Conservation (phyloP, 345 rosid genomes). For the Syzygium jambos region DNA sequence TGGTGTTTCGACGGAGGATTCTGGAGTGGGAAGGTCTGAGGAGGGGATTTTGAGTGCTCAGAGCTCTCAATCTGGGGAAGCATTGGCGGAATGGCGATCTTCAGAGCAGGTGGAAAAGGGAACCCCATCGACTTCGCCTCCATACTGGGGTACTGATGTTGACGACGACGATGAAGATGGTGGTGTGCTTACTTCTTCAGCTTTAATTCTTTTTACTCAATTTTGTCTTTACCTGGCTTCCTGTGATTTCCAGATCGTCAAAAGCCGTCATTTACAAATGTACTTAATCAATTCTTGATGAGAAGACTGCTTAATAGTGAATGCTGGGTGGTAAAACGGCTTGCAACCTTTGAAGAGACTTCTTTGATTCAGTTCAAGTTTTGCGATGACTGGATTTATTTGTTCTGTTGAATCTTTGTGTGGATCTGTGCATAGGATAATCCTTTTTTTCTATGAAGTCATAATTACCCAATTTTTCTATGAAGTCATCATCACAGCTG, state of each 20-base stretch:
- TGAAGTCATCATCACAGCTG: neutral
- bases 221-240: neutral
- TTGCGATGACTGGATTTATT: neutral
- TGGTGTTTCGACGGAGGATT: slow-evolving; percentile 50
- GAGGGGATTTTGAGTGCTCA: slow-evolving; percentile 55
- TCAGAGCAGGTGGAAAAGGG: slow-evolving; percentile 93
- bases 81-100: slow-evolving; percentile 85
- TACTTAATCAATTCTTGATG: neutral
- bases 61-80: slow-evolving; percentile 68
- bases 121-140: slow-evolving; percentile 78
- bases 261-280: neutral
- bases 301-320: neutral
- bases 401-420: neutral
- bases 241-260: neutral
- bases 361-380: neutral
- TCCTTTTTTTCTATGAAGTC: neutral
- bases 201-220: neutral
- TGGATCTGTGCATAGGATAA: neutral
- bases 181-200: neutral
- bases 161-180: slow-evolving; percentile 62
- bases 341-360: neutral
- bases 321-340: neutral
- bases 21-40: slow-evolving; percentile 59
- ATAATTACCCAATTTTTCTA: neutral
- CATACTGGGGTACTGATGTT: slow-evolving; percentile 83